Conservation (phyloP, 805 yeast genomes). For the Candida corydali region DNA sequence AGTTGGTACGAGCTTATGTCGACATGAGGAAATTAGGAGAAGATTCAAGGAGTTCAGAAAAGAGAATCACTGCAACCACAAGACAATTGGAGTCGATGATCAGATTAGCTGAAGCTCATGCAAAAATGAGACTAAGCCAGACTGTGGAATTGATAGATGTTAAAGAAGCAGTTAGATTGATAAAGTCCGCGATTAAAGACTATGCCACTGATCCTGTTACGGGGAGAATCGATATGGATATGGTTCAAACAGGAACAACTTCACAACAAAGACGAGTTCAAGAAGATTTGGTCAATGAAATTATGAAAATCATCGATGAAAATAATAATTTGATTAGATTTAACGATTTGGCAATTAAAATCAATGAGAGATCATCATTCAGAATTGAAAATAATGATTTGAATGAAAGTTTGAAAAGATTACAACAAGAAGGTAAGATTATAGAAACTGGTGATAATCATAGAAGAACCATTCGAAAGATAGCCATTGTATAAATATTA, state of each 20-base stretch:
- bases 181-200: constrained; percentile 91
- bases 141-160: constrained; percentile 79
- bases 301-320: constrained; percentile 52
- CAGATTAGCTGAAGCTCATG: constrained; percentile 92
- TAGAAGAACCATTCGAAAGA: constrained; percentile 50
- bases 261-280: constrained; percentile 75
- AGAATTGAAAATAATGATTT: constrained; percentile 70
- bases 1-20: constrained; percentile 82
- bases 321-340: constrained; percentile 49
- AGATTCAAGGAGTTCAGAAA: constrained; percentile 79
- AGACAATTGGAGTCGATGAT: constrained; percentile 96
- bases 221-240: constrained; percentile 95
- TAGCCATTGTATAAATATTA: constrained; percentile 12
- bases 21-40: constrained; percentile 94
- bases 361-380: constrained; percentile 63
- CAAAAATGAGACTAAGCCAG: constrained; percentile 82
- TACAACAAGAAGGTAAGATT: constrained; percentile 69
- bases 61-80: constrained; percentile 95
- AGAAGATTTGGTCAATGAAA: constrained; percentile 65
- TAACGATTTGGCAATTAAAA: constrained; percentile 51
- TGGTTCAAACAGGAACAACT: constrained; percentile 94
- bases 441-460: constrained; percentile 69
- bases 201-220: constrained; percentile 98
- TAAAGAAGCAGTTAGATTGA: constrained; percentile 87
- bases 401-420: constrained; percentile 59